Evolutionary conservation across 2,329 filamentous ascomycete species (phyloP), one percentile per base, ranked within the genome.

Genomic region (Ophiostoma fasciatum): DNA sequence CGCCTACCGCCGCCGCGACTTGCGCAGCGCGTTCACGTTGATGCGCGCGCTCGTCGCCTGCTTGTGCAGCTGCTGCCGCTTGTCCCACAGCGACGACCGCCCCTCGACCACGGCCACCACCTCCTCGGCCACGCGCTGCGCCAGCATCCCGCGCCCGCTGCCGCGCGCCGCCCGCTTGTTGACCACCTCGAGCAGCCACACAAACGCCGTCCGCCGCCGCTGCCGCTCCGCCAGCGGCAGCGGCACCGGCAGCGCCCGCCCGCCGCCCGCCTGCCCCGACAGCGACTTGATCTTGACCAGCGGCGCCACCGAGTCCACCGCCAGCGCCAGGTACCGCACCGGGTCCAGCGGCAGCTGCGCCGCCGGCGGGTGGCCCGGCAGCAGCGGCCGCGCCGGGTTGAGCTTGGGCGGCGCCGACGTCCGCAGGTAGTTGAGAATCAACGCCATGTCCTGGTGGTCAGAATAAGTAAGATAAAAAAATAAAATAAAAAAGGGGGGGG

Each of bases 241-340:
- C 0, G 90, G 90, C 25, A 94, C 69, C 38, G 88, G 83, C 40
- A 94, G 69, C 11, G 83, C 72, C 25, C 74, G 70, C 57, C 90
- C 90, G 63, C 90, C 90, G 59, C 88, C 88, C 1, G 80, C 82
- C 25, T 81, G 72, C 46, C 84, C 85, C 50, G 74, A 74, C 48
- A 84, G 71, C 42, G 71, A 70, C 37, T 76, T 73, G 51, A 98
- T 77, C 46, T 80, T 78, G 51, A 98, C 64, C 13, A 98, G 69
- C 9, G 90, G 90, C 2, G 87, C 83, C 18, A 98, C 79, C 9
- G 83, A 92, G 65, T 98, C 90, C 50, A 98, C 77, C 22, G 87
- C 85, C 22, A 92, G 68, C 11, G 80, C 83, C 32, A 98, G 76
- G 62, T 96, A 98, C 37, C 82, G 71, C 37, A 92, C 68, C 2